A percentile compares a stretch with the other conserved stretches of the same genome.
phyloP scores from a whole-genome alignment of 208 protist species.

The Leishmania gerbilli region DNA sequence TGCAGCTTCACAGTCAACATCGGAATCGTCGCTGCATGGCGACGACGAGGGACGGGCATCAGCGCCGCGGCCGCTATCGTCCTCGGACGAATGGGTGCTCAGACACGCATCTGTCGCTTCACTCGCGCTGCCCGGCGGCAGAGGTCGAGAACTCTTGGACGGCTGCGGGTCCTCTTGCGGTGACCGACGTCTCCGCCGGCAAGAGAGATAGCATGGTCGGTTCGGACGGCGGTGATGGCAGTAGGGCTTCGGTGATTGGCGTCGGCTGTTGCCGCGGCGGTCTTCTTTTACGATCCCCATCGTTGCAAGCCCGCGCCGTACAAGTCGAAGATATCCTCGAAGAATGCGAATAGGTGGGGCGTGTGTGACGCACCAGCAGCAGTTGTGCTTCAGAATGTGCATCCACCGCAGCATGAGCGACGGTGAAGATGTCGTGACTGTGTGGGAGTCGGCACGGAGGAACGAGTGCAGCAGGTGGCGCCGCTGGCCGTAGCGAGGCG shows the following conservation, averaged over 20 bases:
- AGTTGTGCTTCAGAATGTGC: not conserved
- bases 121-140: slow-evolving; percentile 3
- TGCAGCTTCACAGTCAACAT: slow-evolving; percentile 9
- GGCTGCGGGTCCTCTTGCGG: not conserved
- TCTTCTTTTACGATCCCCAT: not conserved
- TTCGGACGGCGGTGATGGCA: not conserved
- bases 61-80: not conserved
- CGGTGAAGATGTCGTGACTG: not conserved
- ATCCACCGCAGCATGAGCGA: not conserved
- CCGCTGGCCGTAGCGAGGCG: not conserved
- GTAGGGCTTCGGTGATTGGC: not conserved
- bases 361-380: slow-evolving; percentile 7
- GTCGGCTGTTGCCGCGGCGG: not conserved
- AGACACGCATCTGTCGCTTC: slow-evolving; percentile 14
- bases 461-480: not conserved
- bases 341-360: not conserved
- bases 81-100: not conserved
- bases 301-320: not conserved
- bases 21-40: not conserved
- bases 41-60: not conserved
- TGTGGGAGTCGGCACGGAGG: not conserved
- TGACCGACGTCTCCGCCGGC: not conserved
- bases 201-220: not conserved
- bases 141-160: not conserved
- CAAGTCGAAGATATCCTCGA: not conserved